Conservation (phyloP, 768 basidiomycete genomes). For the Russula olivacea region DNA sequence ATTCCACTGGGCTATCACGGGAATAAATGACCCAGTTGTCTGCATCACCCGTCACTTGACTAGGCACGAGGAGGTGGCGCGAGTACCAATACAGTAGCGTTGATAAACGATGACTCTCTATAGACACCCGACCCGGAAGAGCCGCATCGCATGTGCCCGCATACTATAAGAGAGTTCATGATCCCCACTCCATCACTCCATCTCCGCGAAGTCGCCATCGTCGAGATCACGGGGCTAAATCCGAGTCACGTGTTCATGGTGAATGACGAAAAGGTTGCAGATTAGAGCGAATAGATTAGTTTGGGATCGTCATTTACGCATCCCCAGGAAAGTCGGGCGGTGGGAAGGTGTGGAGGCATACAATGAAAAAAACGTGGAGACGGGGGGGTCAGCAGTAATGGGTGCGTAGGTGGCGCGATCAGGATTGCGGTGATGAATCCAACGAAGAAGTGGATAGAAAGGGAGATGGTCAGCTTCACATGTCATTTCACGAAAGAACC, state of each 20-base stretch:
- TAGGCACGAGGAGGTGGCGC: background rate
- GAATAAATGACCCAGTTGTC: background rate
- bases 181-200: constrained; percentile 45
- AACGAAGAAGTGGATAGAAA: constrained; percentile 6
- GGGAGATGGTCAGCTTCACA: constrained; percentile 12
- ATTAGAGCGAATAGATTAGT: background rate
- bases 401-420: constrained; percentile 16
- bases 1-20: background rate
- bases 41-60: constrained; percentile 7
- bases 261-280: background rate
- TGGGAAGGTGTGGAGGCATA: background rate
- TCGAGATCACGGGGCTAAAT: constrained; percentile 85
- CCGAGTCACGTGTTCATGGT: constrained; percentile 10
- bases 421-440: constrained; percentile 11
- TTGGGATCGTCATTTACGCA: constrained; percentile 4
- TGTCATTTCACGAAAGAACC: constrained; percentile 14
- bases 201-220: constrained; percentile 81
- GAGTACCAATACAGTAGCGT: background rate
- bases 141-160: background rate
- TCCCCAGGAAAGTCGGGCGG: background rate
- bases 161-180: background rate
- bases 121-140: background rate
- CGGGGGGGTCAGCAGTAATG: constrained; percentile 12
- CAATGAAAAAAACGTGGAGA: constrained; percentile 3
- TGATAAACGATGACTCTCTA: background rate